Base-by-base conservation (phyloP, 305 asterid genomes). In the Salvia sclarea region DNA sequence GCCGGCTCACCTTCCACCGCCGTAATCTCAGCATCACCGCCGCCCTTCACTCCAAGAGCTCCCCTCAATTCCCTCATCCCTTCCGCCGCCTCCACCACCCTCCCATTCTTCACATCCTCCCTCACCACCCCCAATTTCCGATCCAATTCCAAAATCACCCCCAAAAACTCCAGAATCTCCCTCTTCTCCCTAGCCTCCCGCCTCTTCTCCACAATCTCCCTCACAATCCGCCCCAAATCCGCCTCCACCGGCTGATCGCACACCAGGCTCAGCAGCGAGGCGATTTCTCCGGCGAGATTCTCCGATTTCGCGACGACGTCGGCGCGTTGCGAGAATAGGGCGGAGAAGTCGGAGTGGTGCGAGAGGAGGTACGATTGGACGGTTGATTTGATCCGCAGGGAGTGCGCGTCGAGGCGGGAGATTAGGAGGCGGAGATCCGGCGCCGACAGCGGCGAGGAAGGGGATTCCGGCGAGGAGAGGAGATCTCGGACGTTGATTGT, bases 371-470 rank as follows among this genome's bases (percentile, higher is more conserved):
- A 90, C 14, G 90, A 81, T 57, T 79, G 92, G 67, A 88, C 97
- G 69, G 92, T 86, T 67, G 98, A 88, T 77, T 93, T 90, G 71
- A 90, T 93, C 54, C 72, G 75, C 74, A 83, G 79, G 14, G 98
- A 86, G 68, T 84, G 95, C 66, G 87, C 70, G 75, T 90, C 94
- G 53, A 93, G 91, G 20, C 92, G 89, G 71, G 90, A 82, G 66
- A 88, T 88, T 64, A 93, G 92, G 62, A 90, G 97, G 72, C 86
- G 97, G 79, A 93, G 97, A 77, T 93, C 98, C 52, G 97, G 95
- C 49, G 97, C 88, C 33, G 96, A 85, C 11, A 93, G 69, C 37
- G 94, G 96, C 12, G 91, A 81, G 11, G 89, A 82, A 0, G 84
- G 90, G 5, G 89, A 75, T 60, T 82, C 87, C 72, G 84, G 73